Conservation (phyloP, 2,329 filamentous ascomycete species). For the Aspergillus phoenicis region DNA sequence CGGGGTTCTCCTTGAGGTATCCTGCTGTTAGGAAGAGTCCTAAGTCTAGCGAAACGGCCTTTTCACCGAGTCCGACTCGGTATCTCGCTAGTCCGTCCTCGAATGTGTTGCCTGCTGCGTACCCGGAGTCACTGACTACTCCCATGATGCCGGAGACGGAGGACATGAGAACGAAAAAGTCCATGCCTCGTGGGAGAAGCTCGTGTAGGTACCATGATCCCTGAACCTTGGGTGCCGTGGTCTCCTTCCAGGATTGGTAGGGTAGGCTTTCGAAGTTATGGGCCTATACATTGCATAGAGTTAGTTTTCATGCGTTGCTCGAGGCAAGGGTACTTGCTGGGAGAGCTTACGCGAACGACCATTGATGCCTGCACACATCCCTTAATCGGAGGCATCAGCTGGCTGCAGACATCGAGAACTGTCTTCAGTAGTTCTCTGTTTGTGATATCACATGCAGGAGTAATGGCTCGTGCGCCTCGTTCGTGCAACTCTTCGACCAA, state of each 20-base stretch:
- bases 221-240: constrained; percentile 6
- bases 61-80: constrained; percentile 21
- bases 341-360: constrained; percentile 2
- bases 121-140: constrained; percentile 46
- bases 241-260: background rate
- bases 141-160: constrained; percentile 46
- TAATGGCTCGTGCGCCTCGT: background rate
- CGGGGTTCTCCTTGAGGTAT: constrained; percentile 20
- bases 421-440: background rate
- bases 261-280: constrained; percentile 36
- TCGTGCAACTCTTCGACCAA: constrained; percentile 7
- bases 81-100: constrained; percentile 36
- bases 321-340: background rate
- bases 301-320: background rate
- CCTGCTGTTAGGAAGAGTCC: constrained; percentile 33
- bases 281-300: background rate
- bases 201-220: constrained; percentile 38
- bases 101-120: constrained; percentile 41
- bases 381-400: constrained; percentile 14
- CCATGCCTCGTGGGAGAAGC: constrained; percentile 32
- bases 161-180: constrained; percentile 45
- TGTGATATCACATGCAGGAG: constrained; percentile 12
- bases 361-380: constrained; percentile 16
- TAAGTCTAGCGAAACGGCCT: constrained; percentile 20
- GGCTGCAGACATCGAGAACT: background rate